Evolutionary conservation across 2,329 filamentous ascomycete species (phyloP).

Genomic region (Verticillium longisporum): DNA sequence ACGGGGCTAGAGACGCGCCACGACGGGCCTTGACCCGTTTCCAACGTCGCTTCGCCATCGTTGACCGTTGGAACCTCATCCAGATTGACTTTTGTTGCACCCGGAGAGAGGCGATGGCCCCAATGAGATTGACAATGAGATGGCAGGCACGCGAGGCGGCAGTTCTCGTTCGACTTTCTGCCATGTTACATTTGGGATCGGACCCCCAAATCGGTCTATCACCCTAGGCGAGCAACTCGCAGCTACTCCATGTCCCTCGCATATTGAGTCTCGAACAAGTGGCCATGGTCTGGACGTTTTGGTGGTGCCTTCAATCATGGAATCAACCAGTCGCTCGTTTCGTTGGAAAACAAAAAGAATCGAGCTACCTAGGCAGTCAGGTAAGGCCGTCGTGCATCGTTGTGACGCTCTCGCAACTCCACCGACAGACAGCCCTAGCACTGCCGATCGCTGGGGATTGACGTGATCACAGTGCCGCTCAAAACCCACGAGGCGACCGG

Average conservation of each 20-base stretch:
- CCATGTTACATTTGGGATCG: not conserved
- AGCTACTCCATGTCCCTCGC: no score
- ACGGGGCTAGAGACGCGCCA: not conserved
- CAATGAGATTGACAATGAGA: not conserved
- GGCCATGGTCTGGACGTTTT: no score
- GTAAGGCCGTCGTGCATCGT: no score
- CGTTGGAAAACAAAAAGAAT: no score
- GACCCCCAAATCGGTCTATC: not conserved
- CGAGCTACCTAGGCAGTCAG: no score
- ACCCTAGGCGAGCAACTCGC: no score
- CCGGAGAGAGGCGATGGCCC: not conserved
- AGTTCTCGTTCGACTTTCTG: not conserved
- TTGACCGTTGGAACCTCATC: not conserved
- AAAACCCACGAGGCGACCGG: not conserved
- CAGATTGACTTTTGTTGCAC: not conserved
- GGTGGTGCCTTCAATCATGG: no score
- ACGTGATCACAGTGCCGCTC: not conserved
- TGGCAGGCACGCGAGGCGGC: not conserved
- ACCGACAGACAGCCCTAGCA: not conserved
- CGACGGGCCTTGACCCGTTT: not conserved
- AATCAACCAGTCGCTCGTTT: no score
- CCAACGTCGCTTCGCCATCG: not conserved
- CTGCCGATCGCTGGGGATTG: not conserved
- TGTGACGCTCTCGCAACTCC: not conserved
- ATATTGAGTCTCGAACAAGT: no score